These are phyloP conservation scores for Trametes sp. DNA, from an alignment of 1,284 basidiomycete genomes.

Conservation along the genomic window DNA sequence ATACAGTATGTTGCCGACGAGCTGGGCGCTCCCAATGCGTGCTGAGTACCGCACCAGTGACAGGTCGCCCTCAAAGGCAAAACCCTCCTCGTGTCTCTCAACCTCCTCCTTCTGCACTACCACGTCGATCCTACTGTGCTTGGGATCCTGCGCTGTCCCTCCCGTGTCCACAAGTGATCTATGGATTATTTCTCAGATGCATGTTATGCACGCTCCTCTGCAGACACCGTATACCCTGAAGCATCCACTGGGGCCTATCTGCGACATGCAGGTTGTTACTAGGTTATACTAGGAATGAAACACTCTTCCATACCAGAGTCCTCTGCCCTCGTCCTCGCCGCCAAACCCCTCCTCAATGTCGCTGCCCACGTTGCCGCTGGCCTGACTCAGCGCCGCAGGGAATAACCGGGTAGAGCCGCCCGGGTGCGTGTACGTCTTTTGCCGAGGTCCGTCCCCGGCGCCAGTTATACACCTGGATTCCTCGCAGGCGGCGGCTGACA, in stretches of 20 bases:
- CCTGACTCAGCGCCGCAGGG: constrained; percentile 21
- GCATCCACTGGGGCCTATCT: background rate
- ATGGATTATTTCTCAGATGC: background rate
- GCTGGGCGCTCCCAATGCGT: background rate
- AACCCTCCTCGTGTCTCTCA: background rate
- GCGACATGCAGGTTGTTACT: background rate
- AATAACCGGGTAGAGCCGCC: constrained; percentile 5
- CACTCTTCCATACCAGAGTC: background rate
- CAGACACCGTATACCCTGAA: no score
- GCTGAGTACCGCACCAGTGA: constrained; percentile 23
- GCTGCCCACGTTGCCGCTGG: background rate
- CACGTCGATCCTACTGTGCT: no score
- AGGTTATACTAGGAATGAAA: background rate
- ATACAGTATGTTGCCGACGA: no score
- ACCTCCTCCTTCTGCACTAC: background rate
- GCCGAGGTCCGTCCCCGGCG: constrained; percentile 19
- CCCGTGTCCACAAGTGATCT: background rate
- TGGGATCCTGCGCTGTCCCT: no score
- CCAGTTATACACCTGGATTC: constrained; percentile 5
- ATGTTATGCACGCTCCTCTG: no score
- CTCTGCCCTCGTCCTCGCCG: background rate
- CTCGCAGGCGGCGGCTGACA: constrained; percentile 2
- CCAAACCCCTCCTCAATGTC: background rate
- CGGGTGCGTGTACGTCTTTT: constrained; percentile 5
- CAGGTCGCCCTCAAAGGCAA: constrained; percentile 13